Evolutionary conservation across 805 yeast species (phyloP), one percentile per base, ranked within the genome.

Genomic region (Wickerhamomyces silvicola): DNA sequence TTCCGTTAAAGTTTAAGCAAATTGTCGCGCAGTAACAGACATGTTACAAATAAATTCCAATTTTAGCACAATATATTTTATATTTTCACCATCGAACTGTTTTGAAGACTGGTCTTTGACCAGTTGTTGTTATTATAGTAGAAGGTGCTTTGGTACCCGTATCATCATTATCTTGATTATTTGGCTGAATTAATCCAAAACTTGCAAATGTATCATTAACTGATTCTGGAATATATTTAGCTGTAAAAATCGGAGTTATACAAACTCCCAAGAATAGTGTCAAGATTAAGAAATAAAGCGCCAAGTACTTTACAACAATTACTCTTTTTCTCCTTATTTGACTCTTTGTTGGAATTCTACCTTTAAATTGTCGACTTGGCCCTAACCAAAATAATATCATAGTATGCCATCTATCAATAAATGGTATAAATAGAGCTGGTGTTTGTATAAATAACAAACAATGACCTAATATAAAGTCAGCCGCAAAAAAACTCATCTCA

Each of bases 401-500:
- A 2, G 86, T 72, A 46, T 81, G 92, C 70, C 78, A 70, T 28
- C 66, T 67, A 46, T 79, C 81, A 28, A 77, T 66, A 42, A 66
- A 77, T 0, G 88, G 88, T 24, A 78, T 57, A 22, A 79, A 60
- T 22, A 80, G 53, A 11, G 81, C 38, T 2, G 87, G 87, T 8
- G 77, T 55, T 42, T 79, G 84, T 6, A 67, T 52, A 37, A 72
- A 68, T 31, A 80, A 56, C 10, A 81, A 53, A 25, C 70, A 42
- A 48, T 81, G 87, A 0, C 79, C 74, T 19, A 79, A 57, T 18
- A 70, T 51, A 36, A 77, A 66, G 53, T 81, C 92, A 5, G 70
- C 74, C 0, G 81, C 74, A 59, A 79, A 81, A 35, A 70, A 68
- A n/a, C 80, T 69, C 64, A 78, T 62, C 49, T 81, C 92, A 45